Conservation (phyloP, 768 basidiomycete species). For the Lactarius trivialis region DNA sequence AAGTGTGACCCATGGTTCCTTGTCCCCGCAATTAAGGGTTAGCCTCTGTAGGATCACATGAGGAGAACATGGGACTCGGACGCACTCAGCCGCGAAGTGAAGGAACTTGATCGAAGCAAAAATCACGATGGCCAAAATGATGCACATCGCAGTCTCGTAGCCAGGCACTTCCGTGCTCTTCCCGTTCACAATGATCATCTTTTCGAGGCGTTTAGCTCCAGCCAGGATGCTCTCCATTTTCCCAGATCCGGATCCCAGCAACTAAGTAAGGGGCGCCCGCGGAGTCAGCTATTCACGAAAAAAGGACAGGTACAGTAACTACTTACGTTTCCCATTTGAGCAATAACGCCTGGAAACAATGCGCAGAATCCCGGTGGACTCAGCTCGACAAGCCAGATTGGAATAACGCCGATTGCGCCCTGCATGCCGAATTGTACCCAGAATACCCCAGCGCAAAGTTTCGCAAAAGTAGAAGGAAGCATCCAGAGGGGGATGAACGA, state of each 20-base stretch:
- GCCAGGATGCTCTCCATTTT: constrained; percentile 39
- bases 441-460: constrained; percentile 41
- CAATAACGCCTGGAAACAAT: constrained; percentile 38
- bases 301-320: background rate
- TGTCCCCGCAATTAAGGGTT: background rate
- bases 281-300: background rate
- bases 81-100: constrained; percentile 70
- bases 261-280: constrained; percentile 23
- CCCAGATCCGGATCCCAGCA: constrained; percentile 39
- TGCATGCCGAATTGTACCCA: constrained; percentile 42
- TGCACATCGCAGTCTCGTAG: constrained; percentile 63
- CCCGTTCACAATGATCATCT: constrained; percentile 25
- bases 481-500: constrained; percentile 38
- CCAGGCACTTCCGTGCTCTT: constrained; percentile 28
- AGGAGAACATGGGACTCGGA: constrained; percentile 30
- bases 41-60: background rate
- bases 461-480: constrained; percentile 35
- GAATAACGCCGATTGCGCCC: constrained; percentile 29
- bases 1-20: constrained; percentile 49
- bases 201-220: constrained; percentile 36
- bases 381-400: constrained; percentile 40
- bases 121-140: constrained; percentile 78
- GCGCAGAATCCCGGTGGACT: constrained; percentile 44
- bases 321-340: constrained; percentile 36
- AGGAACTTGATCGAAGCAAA: constrained; percentile 69